Percentiles rank a stretch among this genome's conserved stretches.
phyloP scores from a whole-genome alignment of 2,329 filamentous ascomycete genomes.

The Arachnomyces sp. region DNA sequence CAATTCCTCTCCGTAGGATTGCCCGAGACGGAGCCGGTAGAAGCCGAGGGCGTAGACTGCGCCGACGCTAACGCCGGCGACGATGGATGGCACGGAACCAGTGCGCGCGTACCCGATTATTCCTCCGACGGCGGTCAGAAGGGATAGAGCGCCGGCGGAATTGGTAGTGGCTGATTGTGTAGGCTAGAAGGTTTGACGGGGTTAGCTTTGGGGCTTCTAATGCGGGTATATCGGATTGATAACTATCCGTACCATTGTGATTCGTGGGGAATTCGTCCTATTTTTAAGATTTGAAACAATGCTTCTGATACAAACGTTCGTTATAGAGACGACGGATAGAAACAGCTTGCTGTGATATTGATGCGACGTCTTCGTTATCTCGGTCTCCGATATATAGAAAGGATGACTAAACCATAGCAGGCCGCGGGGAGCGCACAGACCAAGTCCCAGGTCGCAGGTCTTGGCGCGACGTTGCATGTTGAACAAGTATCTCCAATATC shows the following conservation, averaged over 20 bases:
- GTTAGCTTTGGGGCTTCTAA: not conserved
- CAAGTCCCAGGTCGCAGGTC: too few relatives aligned
- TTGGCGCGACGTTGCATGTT: too few relatives aligned
- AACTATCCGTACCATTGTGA: not conserved
- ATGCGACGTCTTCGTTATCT: too few relatives aligned
- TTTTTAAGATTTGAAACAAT: too few relatives aligned
- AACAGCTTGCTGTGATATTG: too few relatives aligned
- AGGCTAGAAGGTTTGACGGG: constrained; percentile 6
- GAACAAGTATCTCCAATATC: not conserved
- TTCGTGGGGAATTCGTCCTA: too few relatives aligned
- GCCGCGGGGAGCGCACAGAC: too few relatives aligned
- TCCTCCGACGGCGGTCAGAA: constrained; percentile 78
- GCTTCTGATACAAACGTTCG: too few relatives aligned
- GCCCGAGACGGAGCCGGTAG: constrained; percentile 68
- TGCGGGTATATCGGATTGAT: not conserved
- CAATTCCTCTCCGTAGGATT: constrained; percentile 78
- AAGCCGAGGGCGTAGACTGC: constrained; percentile 70
- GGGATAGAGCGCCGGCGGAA: constrained; percentile 70
- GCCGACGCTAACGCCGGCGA: constrained; percentile 78
- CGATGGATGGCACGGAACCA: constrained; percentile 77
- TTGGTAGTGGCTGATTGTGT: constrained; percentile 28
- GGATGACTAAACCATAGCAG: too few relatives aligned
- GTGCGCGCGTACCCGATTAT: constrained; percentile 80
- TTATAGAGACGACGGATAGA: too few relatives aligned
- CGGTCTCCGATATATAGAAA: too few relatives aligned